Base-by-base conservation (phyloP, 345 rosid genomes). In the Arabis alpina region DNA sequence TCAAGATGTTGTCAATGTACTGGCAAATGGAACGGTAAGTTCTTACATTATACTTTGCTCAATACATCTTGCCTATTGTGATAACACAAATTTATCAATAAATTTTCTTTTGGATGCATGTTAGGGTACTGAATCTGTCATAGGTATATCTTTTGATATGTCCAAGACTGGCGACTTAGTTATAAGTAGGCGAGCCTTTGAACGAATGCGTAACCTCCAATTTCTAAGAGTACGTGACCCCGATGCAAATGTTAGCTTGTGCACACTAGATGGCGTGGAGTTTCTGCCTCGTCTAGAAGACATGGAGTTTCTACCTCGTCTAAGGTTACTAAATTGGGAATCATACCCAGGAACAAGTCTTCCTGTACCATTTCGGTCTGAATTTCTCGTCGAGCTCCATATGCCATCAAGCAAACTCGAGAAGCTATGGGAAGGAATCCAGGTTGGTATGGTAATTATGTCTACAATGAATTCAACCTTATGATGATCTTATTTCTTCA, bases 121-220 rank as follows among this genome's bases (percentile, higher is more conserved):
- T 15, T 32, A 79, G 79, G 73, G 73, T 9, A 30, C 66, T 3
- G 25, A 49, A 59, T 14, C 42, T 4, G 37, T 75, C 2, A 42
- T 44, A 30, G 63, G 63, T 23, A 40, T 40, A 40, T 39, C 63
- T 11, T 40, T 58, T 1, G 19, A 58, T 40, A 40, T 0, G 49
- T 40, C 48, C 34, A 40, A 12, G 3, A 58, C 10, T 0, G 3
- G 19, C 34, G 1, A 11, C 9, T 36, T 36, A 8, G 39, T 36
- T 36, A 36, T 36, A 5, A 27, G 39, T 53, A 28, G n/a, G 10
- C 4, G 19, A 12, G 48, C 49, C 0, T 58, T 58, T 58, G 49
- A 58, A 58, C 10, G 6, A 12, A 23, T 58, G 48, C 2, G 8
- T 40, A 24, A 40, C 7, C 49, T 58, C 48, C 34, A 1, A 3